Base-by-base conservation (phyloP, 2,329 filamentous ascomycete species). In the Hymenoscyphus scutula region DNA sequence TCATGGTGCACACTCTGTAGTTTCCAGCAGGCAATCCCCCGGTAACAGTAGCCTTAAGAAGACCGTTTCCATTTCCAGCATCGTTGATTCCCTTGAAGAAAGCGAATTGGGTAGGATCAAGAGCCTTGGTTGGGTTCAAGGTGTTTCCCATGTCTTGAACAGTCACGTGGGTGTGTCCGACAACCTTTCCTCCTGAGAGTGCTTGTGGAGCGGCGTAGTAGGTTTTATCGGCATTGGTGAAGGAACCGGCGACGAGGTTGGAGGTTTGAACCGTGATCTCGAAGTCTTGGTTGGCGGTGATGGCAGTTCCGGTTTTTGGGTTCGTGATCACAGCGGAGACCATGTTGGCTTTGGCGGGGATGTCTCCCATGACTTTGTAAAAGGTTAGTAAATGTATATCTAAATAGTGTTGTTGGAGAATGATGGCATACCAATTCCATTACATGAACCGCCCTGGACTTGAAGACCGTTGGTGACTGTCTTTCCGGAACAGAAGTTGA, bases 381-480 rank as follows among this genome's bases (percentile, higher is more conserved):
- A 23, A 25, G 19, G 30, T 58, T 19, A 60, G 58, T 23, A 19
- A 53, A 37, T 27, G 23, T 25, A 15, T 30, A n/a, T 10, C n/a
- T n/a, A n/a, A 25, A n/a, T 3, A 30, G 17, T 3, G 11, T 25
- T 48, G 8, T 48, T 48, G 11, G 6, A 25, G n/a, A 25, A 25
- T 25, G 45, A 45, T 37, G 48, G 10, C 29, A 5, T n/a, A 17
- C 45, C 25, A 45, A 74, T 73, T 61, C 73, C 72, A 41, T 89
- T 89, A 76, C 86, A 89, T 38, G 86, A 89, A 23, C 86, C 86
- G 4, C 68, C 74, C 63, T 77, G 77, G 58, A 81, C 77, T 73
- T 89, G 86, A 30, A 81, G 74, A 69, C 86, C 86, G 69, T 89
- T 85, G 66, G 86, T 88, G 56, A 86, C 72, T 0, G 77, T 81